Evolutionary conservation across 1,284 basidiomycete genomes (phyloP).

Genomic region (Boletus sp.): DNA sequence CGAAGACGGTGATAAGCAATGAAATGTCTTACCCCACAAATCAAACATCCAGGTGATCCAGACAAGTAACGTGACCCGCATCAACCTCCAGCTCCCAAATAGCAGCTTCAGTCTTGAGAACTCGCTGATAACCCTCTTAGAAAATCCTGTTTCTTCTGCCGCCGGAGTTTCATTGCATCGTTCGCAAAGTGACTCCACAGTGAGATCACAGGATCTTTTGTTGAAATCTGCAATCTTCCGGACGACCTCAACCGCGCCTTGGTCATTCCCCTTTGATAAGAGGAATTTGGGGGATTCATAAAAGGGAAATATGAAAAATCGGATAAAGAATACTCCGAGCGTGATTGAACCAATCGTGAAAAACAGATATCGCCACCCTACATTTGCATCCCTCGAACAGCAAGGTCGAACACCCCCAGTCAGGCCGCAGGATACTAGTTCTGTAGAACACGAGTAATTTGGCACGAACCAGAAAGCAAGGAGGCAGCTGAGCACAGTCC

Average conservation of each 20-base stretch:
- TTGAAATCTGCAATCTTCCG: conserved; percentile 26
- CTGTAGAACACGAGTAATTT: conserved; percentile 19
- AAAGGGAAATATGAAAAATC: conserved; percentile 27
- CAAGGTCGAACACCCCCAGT: conserved; percentile 19
- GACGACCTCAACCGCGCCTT: conserved; percentile 22
- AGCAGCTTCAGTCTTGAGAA: conserved; percentile 19
- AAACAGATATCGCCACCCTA: conserved; percentile 28
- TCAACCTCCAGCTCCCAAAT: conserved; percentile 19
- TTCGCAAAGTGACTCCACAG: conserved; percentile 23
- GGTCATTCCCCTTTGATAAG: conserved; percentile 21
- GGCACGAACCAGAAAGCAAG: conserved; percentile 21
- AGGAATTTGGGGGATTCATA: conserved; percentile 27
- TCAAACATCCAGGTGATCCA: conserved; percentile 24
- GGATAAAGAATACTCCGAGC: conserved; percentile 18
- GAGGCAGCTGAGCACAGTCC: neutral
- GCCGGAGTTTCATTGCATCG: conserved; percentile 9
- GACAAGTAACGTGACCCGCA: conserved; percentile 18
- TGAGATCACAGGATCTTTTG: conserved; percentile 17
- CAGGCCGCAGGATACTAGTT: conserved; percentile 19
- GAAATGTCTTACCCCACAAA: conserved; percentile 17
- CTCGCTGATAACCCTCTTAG: conserved; percentile 12
- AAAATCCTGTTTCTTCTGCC: neutral
- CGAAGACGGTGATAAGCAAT: neutral
- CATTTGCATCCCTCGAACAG: conserved; percentile 22
- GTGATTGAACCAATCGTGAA: conserved; percentile 22